A percentile compares a stretch with the other conserved stretches of the same genome.
Evolutionary conservation across 441 rosid genomes (phyloP).

Genomic region (Jatropha multifida): DNA sequence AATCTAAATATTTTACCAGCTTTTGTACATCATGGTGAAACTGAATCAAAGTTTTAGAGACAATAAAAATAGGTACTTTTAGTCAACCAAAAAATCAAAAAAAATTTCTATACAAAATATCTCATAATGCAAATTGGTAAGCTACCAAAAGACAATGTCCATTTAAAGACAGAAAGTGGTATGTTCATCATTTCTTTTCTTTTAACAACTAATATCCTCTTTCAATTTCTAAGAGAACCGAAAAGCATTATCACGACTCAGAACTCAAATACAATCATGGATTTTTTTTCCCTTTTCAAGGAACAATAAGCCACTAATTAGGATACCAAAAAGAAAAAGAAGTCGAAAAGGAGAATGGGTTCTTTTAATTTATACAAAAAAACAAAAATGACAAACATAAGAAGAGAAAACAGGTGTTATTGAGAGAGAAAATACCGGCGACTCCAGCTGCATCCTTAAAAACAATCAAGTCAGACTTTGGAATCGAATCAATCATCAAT

Average conservation of each 20-base stretch:
- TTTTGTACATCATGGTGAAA: too few species aligned
- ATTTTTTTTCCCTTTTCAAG: neutral
- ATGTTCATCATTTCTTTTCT: neutral
- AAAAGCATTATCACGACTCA: neutral
- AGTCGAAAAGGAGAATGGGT: neutral
- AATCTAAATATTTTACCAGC: neutral
- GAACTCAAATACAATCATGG: neutral
- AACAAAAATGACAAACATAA: neutral
- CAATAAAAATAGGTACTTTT: neutral
- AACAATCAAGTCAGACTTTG: slow-evolving; percentile 22
- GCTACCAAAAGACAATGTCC: neutral
- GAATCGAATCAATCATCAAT: slow-evolving; percentile 40
- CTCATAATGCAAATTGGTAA: neutral
- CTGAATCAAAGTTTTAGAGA: neutral
- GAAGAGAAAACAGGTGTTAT: neutral
- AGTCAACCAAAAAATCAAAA: neutral
- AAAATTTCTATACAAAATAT: too few species aligned
- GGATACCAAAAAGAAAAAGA: neutral
- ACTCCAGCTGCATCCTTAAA: slow-evolving; percentile 72
- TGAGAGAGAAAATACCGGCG: slow-evolving; percentile 47
- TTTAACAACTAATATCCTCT: neutral
- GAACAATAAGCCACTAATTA: neutral
- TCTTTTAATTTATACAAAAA: neutral
- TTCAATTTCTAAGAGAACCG: too few species aligned
- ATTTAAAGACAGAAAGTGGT: neutral